These are phyloP conservation scores for Curvularia sp. DNA, from an alignment of 2,329 filamentous ascomycete genomes.

Conservation along the genomic window DNA sequence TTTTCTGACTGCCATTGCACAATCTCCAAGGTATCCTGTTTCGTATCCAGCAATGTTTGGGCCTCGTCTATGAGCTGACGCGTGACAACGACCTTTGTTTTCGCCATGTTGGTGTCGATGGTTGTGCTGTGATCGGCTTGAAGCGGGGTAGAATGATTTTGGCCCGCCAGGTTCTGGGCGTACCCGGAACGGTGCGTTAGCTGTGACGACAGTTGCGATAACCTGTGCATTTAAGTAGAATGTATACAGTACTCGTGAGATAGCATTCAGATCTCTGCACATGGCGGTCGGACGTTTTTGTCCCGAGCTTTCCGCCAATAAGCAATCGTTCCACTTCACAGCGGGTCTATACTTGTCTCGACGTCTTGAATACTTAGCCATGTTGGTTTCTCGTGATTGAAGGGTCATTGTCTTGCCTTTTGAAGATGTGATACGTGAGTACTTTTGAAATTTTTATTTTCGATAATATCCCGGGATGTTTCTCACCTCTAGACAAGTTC, in stretches of 20 bases:
- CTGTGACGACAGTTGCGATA: conserved; percentile 21
- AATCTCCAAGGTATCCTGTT: conserved; percentile 29
- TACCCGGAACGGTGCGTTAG: conserved; percentile 2
- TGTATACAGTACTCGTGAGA: not conserved
- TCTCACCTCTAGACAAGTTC: not conserved
- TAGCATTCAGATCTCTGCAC: not conserved
- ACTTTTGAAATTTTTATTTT: not conserved
- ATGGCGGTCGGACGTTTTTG: conserved; percentile 12
- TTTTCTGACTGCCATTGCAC: conserved; percentile 41
- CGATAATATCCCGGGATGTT: not conserved
- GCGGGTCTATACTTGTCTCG: not conserved
- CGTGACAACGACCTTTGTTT: conserved; percentile 40
- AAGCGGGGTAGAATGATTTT: conserved; percentile 23
- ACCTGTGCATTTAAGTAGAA: conserved; percentile 14
- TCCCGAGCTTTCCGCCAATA: conserved; percentile 33
- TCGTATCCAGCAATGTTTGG: conserved; percentile 30
- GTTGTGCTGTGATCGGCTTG: conserved; percentile 22
- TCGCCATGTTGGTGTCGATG: conserved; percentile 29
- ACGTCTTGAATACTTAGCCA: not conserved
- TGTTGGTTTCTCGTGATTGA: not conserved
- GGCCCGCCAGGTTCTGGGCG: conserved; percentile 4
- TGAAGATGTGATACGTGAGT: not conserved
- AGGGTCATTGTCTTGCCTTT: not conserved
- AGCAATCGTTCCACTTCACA: conserved; percentile 7
- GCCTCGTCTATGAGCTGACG: conserved; percentile 35